Evolutionary conservation across 2,329 filamentous ascomycete species (phyloP).

Genomic region (Mollisiaceae sp.): DNA sequence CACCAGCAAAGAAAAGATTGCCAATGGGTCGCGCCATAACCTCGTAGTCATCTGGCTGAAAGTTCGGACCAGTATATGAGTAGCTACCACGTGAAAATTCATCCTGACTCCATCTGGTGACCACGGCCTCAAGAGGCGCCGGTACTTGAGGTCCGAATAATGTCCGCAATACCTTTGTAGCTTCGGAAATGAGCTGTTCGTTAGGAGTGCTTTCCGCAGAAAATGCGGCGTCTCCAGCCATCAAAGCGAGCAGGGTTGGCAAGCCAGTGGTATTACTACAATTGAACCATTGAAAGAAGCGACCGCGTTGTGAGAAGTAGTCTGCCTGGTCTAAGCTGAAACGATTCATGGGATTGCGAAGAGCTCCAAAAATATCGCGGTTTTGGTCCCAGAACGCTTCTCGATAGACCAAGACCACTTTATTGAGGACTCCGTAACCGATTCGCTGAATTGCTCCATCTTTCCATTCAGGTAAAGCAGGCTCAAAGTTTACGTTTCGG

Average conservation of each 20-base stretch:
- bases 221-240: slow-evolving; percentile 93
- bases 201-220: slow-evolving; percentile 82
- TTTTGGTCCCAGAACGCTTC: slow-evolving; percentile 88
- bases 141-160: slow-evolving; percentile 78
- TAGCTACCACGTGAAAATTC: slow-evolving; percentile 93
- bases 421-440: slow-evolving; percentile 94
- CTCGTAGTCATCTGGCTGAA: slow-evolving; percentile 88
- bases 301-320: slow-evolving; percentile 79
- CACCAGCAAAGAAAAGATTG: slow-evolving; percentile 92
- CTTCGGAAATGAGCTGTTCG: slow-evolving; percentile 77
- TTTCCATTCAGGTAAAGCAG: slow-evolving; percentile 88
- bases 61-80: slow-evolving; percentile 86
- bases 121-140: slow-evolving; percentile 80
- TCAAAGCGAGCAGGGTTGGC: slow-evolving; percentile 86
- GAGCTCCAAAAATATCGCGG: slow-evolving; percentile 90
- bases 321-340: slow-evolving; percentile 79
- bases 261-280: slow-evolving; percentile 87
- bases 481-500: slow-evolving; percentile 82
- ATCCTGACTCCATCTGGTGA: slow-evolving; percentile 92
- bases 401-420: slow-evolving; percentile 89
- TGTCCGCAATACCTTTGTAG: slow-evolving; percentile 75
- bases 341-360: slow-evolving; percentile 73
- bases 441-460: slow-evolving; percentile 77
- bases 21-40: slow-evolving; percentile 84
- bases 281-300: slow-evolving; percentile 98